Evolutionary conservation across 768 basidiomycete genomes (phyloP), one percentile per base, ranked within the genome.

Genomic region (Chalciporus sphaerocephalus): DNA sequence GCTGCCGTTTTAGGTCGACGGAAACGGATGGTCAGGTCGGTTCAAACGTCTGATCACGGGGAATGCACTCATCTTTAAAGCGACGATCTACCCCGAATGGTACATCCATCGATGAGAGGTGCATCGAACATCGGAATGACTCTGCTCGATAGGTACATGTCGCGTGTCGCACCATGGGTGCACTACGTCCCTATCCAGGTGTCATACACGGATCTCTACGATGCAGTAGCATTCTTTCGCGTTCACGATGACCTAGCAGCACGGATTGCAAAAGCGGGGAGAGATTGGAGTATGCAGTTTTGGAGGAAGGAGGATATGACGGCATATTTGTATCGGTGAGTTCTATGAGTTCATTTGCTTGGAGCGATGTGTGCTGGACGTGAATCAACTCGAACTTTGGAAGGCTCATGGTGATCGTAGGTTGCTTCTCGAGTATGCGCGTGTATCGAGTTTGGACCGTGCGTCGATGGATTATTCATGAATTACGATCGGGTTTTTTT

Each of bases 71-170:
- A 67, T 86, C 5, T 78, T 87, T 67, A 86, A 87, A 57, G 70
- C 80, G 27, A 86, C 84, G 0, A 74, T 86, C 50, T 86, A 82
- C 56, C 84, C 83, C 0, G 86, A 87, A 64, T 87, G 86, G 86
- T 81, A 56, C 11, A 67, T 6, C 20, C 5, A 11, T 23, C 8
- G 13, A 6, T 4, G 13, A 16, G 13, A 5, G 24, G 24, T 4
- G 24, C 11, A 25, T 11, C 5, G 5, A 11, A 25, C 24, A 6
- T 2, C 6, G 41, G 30, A 13, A 2, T 11, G 9, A 32, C 38
- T 21, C 18, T 8, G 6, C 8, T n/a, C n/a, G n/a, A 12, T 50
- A 80, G 79, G 80, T 83, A 67, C 48, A 68, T 64, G 12, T 77
- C 81, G 45, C 74, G 80, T 10, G 68, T 81, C 36, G 73, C 69